Evolutionary conservation across 208 protist species (phyloP).

Genomic region (Leishmania martiniquensis): DNA sequence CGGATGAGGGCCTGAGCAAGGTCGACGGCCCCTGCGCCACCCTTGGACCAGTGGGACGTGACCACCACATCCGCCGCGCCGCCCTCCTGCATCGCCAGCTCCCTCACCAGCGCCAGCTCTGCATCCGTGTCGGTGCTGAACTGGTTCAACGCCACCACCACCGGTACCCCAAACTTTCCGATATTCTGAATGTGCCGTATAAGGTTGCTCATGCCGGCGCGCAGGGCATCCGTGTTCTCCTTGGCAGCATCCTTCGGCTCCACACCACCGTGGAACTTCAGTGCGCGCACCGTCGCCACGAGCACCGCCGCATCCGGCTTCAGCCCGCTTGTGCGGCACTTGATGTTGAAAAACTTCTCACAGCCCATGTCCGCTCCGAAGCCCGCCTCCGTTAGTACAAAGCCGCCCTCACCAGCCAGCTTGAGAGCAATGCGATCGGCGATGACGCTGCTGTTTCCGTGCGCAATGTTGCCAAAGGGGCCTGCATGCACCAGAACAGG

Average conservation of each 20-base stretch:
- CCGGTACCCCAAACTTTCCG: slow-evolving; percentile 95
- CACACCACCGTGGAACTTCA: slow-evolving; percentile 97
- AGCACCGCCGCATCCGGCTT: slow-evolving; percentile 95
- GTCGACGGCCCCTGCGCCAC: slow-evolving; percentile 88
- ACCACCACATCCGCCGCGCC: slow-evolving; percentile 93
- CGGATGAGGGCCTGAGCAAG: slow-evolving; percentile 89
- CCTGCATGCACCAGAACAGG: slow-evolving; percentile 97
- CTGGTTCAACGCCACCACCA: slow-evolving; percentile 96
- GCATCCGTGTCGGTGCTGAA: slow-evolving; percentile 93
- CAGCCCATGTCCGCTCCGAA: slow-evolving; percentile 96
- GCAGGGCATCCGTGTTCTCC: slow-evolving; percentile 93
- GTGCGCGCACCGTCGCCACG: slow-evolving; percentile 95
- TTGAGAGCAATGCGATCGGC: slow-evolving; percentile 96
- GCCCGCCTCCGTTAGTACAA: slow-evolving; percentile 97
- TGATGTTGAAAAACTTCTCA: slow-evolving; percentile 99
- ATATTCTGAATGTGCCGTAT: slow-evolving; percentile 94
- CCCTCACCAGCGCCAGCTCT: slow-evolving; percentile 88
- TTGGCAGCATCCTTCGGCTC: slow-evolving; percentile 64
- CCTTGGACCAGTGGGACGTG: slow-evolving; percentile 93
- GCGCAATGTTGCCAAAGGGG: slow-evolving; percentile 99
- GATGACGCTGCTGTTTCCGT: slow-evolving; percentile 98
- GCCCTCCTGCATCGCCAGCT: slow-evolving; percentile 62
- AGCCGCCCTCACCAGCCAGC: slow-evolving; percentile 95
- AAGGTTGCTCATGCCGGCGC: slow-evolving; percentile 91
- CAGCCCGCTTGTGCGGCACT: slow-evolving; percentile 95